Conservation (phyloP, 345 rosid species). For the Isatis tinctoria region DNA sequence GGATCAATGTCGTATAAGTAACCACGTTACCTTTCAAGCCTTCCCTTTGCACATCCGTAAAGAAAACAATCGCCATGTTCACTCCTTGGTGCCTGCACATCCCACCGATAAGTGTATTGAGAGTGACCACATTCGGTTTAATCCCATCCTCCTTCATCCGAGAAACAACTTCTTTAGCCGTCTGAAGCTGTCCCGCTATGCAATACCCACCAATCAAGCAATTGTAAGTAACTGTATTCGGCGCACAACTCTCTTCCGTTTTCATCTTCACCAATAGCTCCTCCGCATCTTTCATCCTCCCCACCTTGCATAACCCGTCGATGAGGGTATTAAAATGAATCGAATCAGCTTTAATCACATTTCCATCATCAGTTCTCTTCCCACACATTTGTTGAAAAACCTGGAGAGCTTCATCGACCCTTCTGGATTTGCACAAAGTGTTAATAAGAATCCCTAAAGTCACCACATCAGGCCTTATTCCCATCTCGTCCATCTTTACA, state of each 20-base stretch:
- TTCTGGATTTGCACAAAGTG: constrained; percentile 52
- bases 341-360: constrained; percentile 53
- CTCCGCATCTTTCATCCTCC: constrained; percentile 73
- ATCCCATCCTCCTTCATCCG: constrained; percentile 55
- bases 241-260: constrained; percentile 37
- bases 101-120: constrained; percentile 59
- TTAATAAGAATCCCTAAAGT: constrained; percentile 70
- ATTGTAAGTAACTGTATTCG: constrained; percentile 56
- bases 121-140: constrained; percentile 48
- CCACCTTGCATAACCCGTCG: constrained; percentile 72
- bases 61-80: constrained; percentile 46
- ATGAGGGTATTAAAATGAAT: constrained; percentile 61
- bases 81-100: constrained; percentile 68
- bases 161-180: constrained; percentile 46
- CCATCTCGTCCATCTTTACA: constrained; percentile 52
- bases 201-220: constrained; percentile 71
- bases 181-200: constrained; percentile 59
- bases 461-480: constrained; percentile 46
- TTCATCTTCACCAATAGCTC: constrained; percentile 52
- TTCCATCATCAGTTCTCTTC: constrained; percentile 31
- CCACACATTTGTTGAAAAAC: constrained; percentile 47
- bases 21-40: constrained; percentile 48
- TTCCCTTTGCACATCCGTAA: constrained; percentile 47
- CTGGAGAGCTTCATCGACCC: constrained; percentile 60
- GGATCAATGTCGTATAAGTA: constrained; percentile 55